Conservation (phyloP, 495 filamentous ascomycete species). For the Neurospora tetraspora region DNA sequence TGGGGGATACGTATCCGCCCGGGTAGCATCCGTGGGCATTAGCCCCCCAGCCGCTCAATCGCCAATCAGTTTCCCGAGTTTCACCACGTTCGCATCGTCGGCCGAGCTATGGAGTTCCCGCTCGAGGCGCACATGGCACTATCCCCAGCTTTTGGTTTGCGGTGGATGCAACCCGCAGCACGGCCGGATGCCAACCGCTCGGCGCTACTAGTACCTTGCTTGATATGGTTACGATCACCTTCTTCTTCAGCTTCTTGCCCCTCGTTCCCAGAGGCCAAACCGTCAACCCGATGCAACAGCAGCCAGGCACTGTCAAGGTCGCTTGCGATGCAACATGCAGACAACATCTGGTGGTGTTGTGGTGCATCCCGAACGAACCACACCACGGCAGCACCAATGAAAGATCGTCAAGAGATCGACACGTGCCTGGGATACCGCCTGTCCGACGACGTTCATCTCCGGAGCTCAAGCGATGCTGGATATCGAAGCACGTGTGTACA, state of each 20-base stretch:
- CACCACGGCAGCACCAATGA: neutral
- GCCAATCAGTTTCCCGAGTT: constrained; percentile 1
- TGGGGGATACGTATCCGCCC: neutral
- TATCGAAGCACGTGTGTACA: neutral
- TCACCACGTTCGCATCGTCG: constrained; percentile 1
- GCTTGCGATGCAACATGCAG: neutral
- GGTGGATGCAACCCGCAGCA: neutral
- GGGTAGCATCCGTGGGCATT: constrained; percentile 1
- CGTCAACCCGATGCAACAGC: neutral
- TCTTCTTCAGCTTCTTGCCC: neutral
- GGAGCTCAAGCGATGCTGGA: neutral
- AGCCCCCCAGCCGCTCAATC: neutral
- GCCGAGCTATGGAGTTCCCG: neutral
- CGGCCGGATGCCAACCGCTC: neutral
- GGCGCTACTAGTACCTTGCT: neutral
- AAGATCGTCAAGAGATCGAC: neutral
- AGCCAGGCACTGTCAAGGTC: neutral
- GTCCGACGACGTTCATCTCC: neutral
- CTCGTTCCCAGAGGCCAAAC: neutral
- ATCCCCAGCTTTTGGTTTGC: neutral
- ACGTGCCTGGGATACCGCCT: neutral
- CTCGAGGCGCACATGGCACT: neutral
- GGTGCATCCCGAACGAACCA: neutral
- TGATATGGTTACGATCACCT: neutral
- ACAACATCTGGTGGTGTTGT: neutral